Conservation (phyloP, 2,329 filamentous ascomycete species). For the Lizonia empirigonia region DNA sequence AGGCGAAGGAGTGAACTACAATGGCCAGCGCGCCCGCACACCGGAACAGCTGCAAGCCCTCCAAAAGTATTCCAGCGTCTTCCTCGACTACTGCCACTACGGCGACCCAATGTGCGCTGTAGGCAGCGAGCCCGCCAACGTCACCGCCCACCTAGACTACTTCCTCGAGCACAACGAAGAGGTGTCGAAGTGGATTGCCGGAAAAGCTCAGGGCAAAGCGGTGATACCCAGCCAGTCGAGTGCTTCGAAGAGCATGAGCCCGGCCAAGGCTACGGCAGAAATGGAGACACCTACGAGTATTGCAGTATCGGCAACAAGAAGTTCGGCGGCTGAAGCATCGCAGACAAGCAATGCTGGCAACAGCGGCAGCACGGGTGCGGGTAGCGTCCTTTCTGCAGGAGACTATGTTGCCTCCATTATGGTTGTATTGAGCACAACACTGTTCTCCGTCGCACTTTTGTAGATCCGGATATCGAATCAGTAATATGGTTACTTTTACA, state of each 20-base stretch:
- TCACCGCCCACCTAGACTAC: conserved; percentile 64
- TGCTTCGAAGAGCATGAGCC: conserved; percentile 6
- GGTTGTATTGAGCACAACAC: conserved; percentile 1
- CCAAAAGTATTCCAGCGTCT: conserved; percentile 43
- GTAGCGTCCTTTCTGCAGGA: neutral
- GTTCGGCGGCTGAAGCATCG: conserved; percentile 11
- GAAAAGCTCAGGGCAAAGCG: conserved; percentile 22
- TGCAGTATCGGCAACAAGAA: conserved; percentile 12
- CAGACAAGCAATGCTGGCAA: conserved; percentile 14
- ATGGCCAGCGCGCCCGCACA: conserved; percentile 31
- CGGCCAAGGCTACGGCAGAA: conserved; percentile 6
- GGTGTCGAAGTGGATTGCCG: conserved; percentile 25
- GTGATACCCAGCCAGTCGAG: conserved; percentile 18
- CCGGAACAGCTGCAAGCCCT: conserved; percentile 24
- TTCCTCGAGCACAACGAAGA: conserved; percentile 45
- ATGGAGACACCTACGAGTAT: conserved; percentile 4
- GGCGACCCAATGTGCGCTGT: conserved; percentile 67
- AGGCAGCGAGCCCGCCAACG: conserved; percentile 58
- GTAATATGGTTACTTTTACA: too few species aligned
- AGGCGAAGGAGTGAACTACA: conserved; percentile 27
- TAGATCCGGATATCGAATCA: too few species aligned
- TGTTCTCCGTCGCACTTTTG: conserved; percentile 6
- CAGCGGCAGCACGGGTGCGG: conserved; percentile 6
- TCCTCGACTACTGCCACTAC: conserved; percentile 68
- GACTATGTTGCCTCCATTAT: neutral